Evolutionary conservation across 371 early-diverging fungal genomes (phyloP), one percentile per base, ranked within the genome.

Genomic region (Rhizopus microsporus): DNA sequence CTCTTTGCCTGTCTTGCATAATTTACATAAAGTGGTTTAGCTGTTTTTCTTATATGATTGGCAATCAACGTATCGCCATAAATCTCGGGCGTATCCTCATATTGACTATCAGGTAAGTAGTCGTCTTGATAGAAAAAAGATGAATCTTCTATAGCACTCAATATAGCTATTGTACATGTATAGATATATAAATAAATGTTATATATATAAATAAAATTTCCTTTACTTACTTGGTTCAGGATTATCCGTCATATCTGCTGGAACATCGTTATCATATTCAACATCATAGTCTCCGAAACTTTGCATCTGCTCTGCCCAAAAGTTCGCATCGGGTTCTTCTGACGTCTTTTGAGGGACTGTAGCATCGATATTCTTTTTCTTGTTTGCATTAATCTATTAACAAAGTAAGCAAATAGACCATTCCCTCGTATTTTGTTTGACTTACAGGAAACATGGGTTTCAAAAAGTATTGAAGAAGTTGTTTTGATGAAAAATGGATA

Each of bases 1-100:
- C 90, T 81, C 76, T 98, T 98, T 50, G 96, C 94, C 8, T 83
- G 85, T 54, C 85, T 81, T 16, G 96, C 92, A 62, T 91, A 96
- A 61, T 87, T 91, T 53, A 96, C 82, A 63, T 83, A 85, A 16
- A 82, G 70, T 8, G 91, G 86, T 59, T 88, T 90, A 60, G 83
- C 81, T 23, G 83, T 82, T 57, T 84, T 87, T 51, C 74, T 43
- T 2, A 48, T 68, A 47, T 76, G 76, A 42, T 67, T 68, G 5
- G 78, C 75, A 32, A 79, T 71, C 0, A 77, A 48, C 6, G 62
- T 54, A 55, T 77, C 77, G 3, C 72, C 79, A 42, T 73, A 77
- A 6, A 71, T 29, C 0, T 51, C 57, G 0, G 72, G 62, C 17
- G 34, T 56, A 40, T 67, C 75, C 0, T 54, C 66, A 23, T 23